Evolutionary conservation across 2,329 filamentous ascomycete genomes (phyloP), one percentile per base, ranked within the genome.

Genomic region (Chrysoporthe austroafricana): DNA sequence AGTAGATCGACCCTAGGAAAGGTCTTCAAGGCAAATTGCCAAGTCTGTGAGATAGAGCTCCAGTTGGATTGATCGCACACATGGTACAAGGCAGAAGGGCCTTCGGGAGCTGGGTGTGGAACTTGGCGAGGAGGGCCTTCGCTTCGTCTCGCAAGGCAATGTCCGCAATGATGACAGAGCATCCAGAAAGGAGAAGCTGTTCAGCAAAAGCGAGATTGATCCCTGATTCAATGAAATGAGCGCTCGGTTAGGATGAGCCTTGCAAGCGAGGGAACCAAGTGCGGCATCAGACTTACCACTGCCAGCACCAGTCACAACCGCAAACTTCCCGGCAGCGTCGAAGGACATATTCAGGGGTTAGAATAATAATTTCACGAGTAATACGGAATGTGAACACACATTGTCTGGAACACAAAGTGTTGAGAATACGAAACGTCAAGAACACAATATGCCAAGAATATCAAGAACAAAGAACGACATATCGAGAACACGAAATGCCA

Each of bases 131-230:
- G 1, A 72, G 71, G 1, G 26, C 64, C 52, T 73, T 68, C 21
- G 75, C 73, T 61, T 74, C 73, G 8, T 71, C 63, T 2, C 70
- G 69, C 2, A 76, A 69, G 5, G 44, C 63, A 5, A 76, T 16
- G 32, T 76, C 74, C 13, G 73, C 74, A 4, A 76, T 63, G 4
- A 75, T 60, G 9, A 76, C 73, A 13, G 73, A 76, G 52, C 71
- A 73, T 4, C 74, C 75, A 0, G 69, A 70, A 8, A 70, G 62
- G 9, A 76, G 67, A 2, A 76, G 70, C 16, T 66, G 46, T 44
- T 72, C 60, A 0, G 71, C 62, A 2, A 76, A 66, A 1, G 64
- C 72, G 63, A 70, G 71, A 36, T 70, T 70, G 66, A 76, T 75
- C 6, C 74, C 74, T 73, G 50, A 6, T 13, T 18, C 50, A 54